Evolutionary conservation across 1,139 yeast species (phyloP).

Genomic region (Saccharomyces hybrid): DNA sequence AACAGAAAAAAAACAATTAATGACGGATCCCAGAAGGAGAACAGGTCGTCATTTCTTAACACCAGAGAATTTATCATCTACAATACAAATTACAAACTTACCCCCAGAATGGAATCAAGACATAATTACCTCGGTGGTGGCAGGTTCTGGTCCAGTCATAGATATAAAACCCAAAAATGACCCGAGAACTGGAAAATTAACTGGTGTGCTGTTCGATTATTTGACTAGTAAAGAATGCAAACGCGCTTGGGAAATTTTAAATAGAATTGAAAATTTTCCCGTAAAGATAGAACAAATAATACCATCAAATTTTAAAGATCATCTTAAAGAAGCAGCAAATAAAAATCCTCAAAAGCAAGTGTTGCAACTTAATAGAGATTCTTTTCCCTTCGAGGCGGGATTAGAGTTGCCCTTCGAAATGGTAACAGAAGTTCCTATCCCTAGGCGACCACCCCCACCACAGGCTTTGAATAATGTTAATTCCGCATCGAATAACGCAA

Average conservation of each 20-base stretch:
- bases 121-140: slow-evolving; percentile 25
- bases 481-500: slow-evolving; percentile 2
- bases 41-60: slow-evolving; percentile 26
- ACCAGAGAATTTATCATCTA: slow-evolving; percentile 25
- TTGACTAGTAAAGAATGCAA: slow-evolving; percentile 23
- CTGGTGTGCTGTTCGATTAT: slow-evolving; percentile 21
- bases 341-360: slow-evolving; percentile 9
- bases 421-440: slow-evolving; percentile 31
- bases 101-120: slow-evolving; percentile 28
- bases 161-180: slow-evolving; percentile 21
- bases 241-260: slow-evolving; percentile 21
- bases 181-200: slow-evolving; percentile 27
- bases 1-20: slow-evolving; percentile 1
- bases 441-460: slow-evolving; percentile 21
- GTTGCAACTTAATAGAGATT: slow-evolving; percentile 25
- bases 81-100: slow-evolving; percentile 24
- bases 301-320: slow-evolving; percentile 20
- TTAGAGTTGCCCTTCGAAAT: slow-evolving; percentile 31
- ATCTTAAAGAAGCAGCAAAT: slow-evolving; percentile 3
- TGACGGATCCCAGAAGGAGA: slow-evolving; percentile 30
- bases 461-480: slow-evolving; percentile 4
- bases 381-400: slow-evolving; percentile 27
- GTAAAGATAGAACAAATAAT: slow-evolving; percentile 23
- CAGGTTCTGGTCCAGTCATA: slow-evolving; percentile 31
- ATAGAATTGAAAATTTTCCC: slow-evolving; percentile 24